Evolutionary conservation across 129 eudicot genomes (phyloP), one percentile per base, ranked within the genome.

Genomic region (Gnaphalium uliginosum): DNA sequence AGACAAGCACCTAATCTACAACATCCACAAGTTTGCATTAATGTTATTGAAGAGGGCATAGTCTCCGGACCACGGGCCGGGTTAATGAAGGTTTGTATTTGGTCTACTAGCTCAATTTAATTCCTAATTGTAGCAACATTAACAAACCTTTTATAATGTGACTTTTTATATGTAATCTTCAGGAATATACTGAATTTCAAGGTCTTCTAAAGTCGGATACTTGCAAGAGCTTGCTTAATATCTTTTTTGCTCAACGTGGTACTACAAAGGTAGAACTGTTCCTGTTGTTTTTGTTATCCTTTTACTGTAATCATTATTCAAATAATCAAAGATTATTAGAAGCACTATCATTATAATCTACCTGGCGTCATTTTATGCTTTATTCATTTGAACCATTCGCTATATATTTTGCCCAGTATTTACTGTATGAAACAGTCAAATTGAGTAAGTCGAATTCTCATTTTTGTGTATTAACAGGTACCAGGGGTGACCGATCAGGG

Each of bases 51-150:
- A 86, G 96, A 89, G 85, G 97, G 97, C 66, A 73, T 91, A 63
- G 90, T 87, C 81, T 81, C 90, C 13, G 99, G 99, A 53, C 90
- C 96, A 5, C 92, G 90, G 74, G 97, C 89, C 19, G 99, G 99
- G 64, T 86, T 91, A 70, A 81, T 80, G 90, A 95, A 95, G 97
- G 97, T 95, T 67, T 33, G 66, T 71, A 54, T 77, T 79, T 66
- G 32, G 50, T 61, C 29, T 72, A 26, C 19, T 25, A 8, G 22
- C 64, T 75, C 23, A 22, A 63, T 48, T 65, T 8, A n/a, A 37
- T 66, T 30, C 25, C 39, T 43, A 78, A 19, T 17, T 65, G 37
- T 67, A 15, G 71, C 29, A 58, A 30, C n/a, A 23, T 65, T 33
- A 23, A 37, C 17, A 33, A 11, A 56, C 77, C 37, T n/a, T 18